phyloP scores from a whole-genome alignment of 2,329 filamentous ascomycete genomes.

The Coniochaeta hoffmannii region DNA sequence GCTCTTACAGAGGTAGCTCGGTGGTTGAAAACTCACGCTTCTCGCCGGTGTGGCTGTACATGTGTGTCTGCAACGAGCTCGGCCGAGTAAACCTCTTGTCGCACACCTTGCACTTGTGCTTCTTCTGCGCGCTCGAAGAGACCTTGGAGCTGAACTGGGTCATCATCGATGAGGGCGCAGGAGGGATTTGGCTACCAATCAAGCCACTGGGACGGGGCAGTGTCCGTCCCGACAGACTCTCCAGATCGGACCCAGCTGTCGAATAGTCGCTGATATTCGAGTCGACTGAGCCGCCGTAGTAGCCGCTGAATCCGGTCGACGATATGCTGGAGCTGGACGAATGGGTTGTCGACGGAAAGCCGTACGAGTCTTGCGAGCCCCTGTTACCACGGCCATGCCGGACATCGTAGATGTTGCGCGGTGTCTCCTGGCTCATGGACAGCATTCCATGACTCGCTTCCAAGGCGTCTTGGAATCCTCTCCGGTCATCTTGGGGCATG shows the following conservation, averaged over 20 bases:
- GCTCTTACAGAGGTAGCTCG: conserved; percentile 6
- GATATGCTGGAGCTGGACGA: conserved; percentile 89
- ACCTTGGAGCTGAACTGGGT: conserved; percentile 96
- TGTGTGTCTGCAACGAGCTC: conserved; percentile 91
- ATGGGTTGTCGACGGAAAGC: conserved; percentile 79
- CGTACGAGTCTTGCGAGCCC: conserved; percentile 78
- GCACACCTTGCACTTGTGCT: conserved; percentile 99
- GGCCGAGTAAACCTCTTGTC: conserved; percentile 95
- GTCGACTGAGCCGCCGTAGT: conserved; percentile 79
- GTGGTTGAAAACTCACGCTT: conserved; percentile 67
- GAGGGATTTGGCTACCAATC: conserved; percentile 55
- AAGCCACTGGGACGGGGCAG: conserved; percentile 67
- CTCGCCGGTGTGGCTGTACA: conserved; percentile 97
- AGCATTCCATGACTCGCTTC: conserved; percentile 94
- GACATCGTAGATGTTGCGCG: conserved; percentile 78
- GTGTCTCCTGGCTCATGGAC: conserved; percentile 91
- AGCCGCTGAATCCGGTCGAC: conserved; percentile 69
- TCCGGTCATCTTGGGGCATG: conserved; percentile 31
- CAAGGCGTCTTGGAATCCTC: conserved; percentile 64
- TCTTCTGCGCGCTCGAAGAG: conserved; percentile 93
- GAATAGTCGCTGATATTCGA: conserved; percentile 90
- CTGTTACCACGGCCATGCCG: conserved; percentile 45
- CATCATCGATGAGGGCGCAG: conserved; percentile 96
- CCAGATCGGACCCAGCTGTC: conserved; percentile 79
- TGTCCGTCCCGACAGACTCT: conserved; percentile 73